A percentile compares a stretch with the other conserved stretches of the same genome.
Conservation (phyloP, 306 rosid genomes). For the Albizia julibrissin region DNA sequence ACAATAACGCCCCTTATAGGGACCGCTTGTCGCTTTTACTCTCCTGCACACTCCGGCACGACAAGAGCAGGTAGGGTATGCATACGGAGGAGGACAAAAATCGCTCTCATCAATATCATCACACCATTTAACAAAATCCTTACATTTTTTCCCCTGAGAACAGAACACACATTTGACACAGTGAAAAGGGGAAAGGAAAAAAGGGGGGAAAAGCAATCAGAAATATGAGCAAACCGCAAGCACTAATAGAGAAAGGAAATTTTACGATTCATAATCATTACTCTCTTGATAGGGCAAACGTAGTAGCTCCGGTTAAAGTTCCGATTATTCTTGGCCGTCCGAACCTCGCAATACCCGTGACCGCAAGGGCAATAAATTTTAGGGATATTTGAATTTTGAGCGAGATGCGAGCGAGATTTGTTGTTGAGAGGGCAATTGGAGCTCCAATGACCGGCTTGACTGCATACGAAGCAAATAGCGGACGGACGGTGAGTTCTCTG, state of each 20-base stretch:
- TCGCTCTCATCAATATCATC: constrained; percentile 22
- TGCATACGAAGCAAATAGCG: constrained; percentile 29
- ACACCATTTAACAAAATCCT: constrained; percentile 15
- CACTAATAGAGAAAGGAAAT: neutral
- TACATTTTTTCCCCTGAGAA: constrained; percentile 37
- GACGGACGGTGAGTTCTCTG: neutral
- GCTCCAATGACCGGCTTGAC: constrained; percentile 29
- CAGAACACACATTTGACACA: neutral
- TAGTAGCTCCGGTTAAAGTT: constrained; percentile 33
- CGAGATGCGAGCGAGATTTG: neutral
- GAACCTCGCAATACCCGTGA: constrained; percentile 31
- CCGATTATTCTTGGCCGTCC: neutral
- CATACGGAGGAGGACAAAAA: constrained; percentile 30
- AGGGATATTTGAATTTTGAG: neutral
- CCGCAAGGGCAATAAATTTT: constrained; percentile 39
- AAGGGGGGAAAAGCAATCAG: neutral
- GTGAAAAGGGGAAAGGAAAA: neutral
- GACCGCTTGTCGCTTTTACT: neutral
- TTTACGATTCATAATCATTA: neutral
- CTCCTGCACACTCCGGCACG: constrained; percentile 46
- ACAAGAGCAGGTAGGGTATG: constrained; percentile 42
- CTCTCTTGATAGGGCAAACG: constrained; percentile 50
- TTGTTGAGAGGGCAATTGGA: constrained; percentile 26
- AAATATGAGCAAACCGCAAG: neutral
- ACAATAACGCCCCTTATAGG: neutral